Evolutionary conservation across 2,329 filamentous ascomycete genomes (phyloP).

Genomic region (Arachnomyces sp.): DNA sequence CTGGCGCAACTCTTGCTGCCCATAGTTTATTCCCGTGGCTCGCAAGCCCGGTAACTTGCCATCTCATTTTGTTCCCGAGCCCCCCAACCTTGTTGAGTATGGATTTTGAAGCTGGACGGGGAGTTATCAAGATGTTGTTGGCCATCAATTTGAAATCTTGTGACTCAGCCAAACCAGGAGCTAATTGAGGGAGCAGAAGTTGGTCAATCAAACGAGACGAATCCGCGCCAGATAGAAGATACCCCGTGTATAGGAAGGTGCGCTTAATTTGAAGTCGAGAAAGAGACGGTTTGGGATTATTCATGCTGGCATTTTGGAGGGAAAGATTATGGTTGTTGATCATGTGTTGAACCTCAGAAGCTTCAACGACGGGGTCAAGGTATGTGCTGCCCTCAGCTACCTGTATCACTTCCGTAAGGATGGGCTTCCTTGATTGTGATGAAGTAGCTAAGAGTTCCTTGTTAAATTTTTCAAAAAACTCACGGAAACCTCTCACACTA

Average conservation of each 20-base stretch:
- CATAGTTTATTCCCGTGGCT: slow-evolving; percentile 73
- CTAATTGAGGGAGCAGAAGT: slow-evolving; percentile 53
- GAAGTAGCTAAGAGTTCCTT: slow-evolving; percentile 39
- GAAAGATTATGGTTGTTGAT: slow-evolving; percentile 72
- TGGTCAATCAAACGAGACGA: slow-evolving; percentile 59
- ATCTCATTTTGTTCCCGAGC: slow-evolving; percentile 71
- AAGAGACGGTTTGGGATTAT: slow-evolving; percentile 34
- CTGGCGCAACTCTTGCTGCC: slow-evolving; percentile 71
- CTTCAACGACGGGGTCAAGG: slow-evolving; percentile 69
- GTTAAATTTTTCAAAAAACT: slow-evolving; percentile 77
- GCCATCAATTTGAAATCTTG: slow-evolving; percentile 71
- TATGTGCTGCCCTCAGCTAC: slow-evolving; percentile 67
- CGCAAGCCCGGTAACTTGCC: slow-evolving; percentile 71
- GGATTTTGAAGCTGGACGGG: slow-evolving; percentile 61
- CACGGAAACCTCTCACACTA: slow-evolving; percentile 69
- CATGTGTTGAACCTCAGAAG: slow-evolving; percentile 78
- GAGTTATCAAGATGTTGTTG: slow-evolving; percentile 85
- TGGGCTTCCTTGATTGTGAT: slow-evolving; percentile 51
- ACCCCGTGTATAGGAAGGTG: slow-evolving; percentile 84
- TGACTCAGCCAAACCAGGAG: slow-evolving; percentile 50
- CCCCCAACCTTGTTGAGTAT: slow-evolving; percentile 80
- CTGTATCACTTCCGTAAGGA: slow-evolving; percentile 74
- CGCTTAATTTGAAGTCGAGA: slow-evolving; percentile 65
- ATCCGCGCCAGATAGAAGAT: slow-evolving; percentile 67
- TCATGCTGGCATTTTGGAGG: slow-evolving; percentile 23